Base-by-base conservation (phyloP, 257 asterid species). In the Forsythia suspensa region DNA sequence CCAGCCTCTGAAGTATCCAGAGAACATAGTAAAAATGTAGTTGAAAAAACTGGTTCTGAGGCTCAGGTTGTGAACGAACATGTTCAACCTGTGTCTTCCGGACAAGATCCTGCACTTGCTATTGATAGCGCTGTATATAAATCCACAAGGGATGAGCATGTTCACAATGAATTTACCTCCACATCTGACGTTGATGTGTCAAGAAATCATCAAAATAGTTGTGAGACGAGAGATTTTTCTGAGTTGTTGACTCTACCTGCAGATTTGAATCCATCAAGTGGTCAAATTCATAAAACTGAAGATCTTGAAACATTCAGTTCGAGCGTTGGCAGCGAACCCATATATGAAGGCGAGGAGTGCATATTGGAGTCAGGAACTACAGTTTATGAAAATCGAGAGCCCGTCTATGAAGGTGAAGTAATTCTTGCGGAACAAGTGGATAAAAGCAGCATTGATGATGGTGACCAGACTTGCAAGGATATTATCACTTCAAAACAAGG, bases 321-420 rank as follows among this genome's bases (percentile, higher is more conserved):
- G 34, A 79, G 85, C 73, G 73, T 88, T 21, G 86, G 80, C 72
- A 82, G 83, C 37, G 98, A 94, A 79, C 98, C 97, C 70, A 87
- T 93, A 36, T 95, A 95, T 84, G 99, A 93, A 88, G 99, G 98
- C 10, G 98, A 93, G 86, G 99, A 95, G 57, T 75, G 91, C 79
- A 95, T 93, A 82, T 81, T 93, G 87, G 97, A 88, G 83, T 87
- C 96, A 46, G 82, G 82, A 79, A 69, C 86, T 63, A 80, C 72
- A 42, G 80, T 55, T 52, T 83, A 82, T 84, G 91, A 88, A 83
- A 86, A 82, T 74, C 85, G 85, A 75, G 99, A 92, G 86, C 99
- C 99, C 38, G 83, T 96, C 77, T 96, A 96, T 88, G 99, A 96
- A 83, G 99, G 99, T 37, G 98, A 96, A 90, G 91, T 88, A 80